Conservation (phyloP, 202 grass and related monocot genomes). For the Panicum hallii region DNA sequence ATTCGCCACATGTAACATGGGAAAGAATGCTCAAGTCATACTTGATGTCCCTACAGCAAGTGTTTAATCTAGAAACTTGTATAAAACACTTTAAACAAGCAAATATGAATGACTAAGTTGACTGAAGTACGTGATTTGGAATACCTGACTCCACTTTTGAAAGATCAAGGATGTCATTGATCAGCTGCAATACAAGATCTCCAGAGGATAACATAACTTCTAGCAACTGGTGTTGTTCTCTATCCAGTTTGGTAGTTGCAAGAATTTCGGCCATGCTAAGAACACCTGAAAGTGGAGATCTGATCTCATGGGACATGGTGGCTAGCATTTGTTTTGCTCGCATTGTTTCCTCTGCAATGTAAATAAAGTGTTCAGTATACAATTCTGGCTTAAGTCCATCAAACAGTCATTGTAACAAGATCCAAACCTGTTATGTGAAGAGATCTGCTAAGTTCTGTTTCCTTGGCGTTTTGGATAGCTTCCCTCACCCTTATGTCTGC, state of each 20-base stretch:
- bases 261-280: constrained; percentile 96
- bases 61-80: constrained; percentile 21
- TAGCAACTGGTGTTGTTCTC: constrained; percentile 81
- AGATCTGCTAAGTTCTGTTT: constrained; percentile 90
- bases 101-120: constrained; percentile 18
- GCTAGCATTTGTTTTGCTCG: constrained; percentile 98
- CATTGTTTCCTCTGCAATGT: constrained; percentile 87
- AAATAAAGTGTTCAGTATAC: constrained; percentile 31
- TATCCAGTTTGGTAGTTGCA: constrained; percentile 72
- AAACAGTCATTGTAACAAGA: constrained; percentile 36
- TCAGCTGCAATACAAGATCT: constrained; percentile 93
- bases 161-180: constrained; percentile 99
- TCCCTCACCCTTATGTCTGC: constrained; percentile 72
- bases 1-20: constrained; percentile 10
- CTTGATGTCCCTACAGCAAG: constrained; percentile 11
- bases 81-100: constrained; percentile 33
- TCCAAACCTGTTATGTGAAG: constrained; percentile 85
- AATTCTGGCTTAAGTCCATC: constrained; percentile 7
- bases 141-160: constrained; percentile 99
- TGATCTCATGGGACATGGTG: constrained; percentile 98
- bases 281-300: constrained; percentile 92
- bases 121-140: constrained; percentile 26
- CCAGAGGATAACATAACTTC: constrained; percentile 98
- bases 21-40: constrained; percentile 2
- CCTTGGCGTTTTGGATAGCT: constrained; percentile 94